A percentile compares a stretch with the other conserved stretches of the same genome.
Evolutionary conservation across 345 rosid genomes (phyloP).

Genomic region (Laguncularia racemosa): DNA sequence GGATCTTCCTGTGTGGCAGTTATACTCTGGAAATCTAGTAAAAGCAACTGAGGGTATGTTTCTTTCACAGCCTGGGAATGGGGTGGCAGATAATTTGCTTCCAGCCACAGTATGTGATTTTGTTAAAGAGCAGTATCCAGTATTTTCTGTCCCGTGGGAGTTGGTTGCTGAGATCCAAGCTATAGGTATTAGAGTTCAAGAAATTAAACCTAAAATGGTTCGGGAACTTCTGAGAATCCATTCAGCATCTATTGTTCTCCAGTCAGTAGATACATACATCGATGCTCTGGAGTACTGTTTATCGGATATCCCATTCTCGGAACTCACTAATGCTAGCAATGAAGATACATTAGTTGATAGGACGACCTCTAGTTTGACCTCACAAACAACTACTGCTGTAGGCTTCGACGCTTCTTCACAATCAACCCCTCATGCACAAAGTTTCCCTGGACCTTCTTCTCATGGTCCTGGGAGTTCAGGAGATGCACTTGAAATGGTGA

Average conservation of each 20-base stretch:
- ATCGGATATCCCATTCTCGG: slow-evolving; percentile 63
- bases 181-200: slow-evolving; percentile 57
- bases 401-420: slow-evolving; percentile 26
- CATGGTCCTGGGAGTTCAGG: slow-evolving; percentile 59
- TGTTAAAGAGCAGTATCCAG: slow-evolving; percentile 91
- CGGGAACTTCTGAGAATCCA: slow-evolving; percentile 65
- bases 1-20: slow-evolving; percentile 94
- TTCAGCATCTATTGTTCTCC: slow-evolving; percentile 65
- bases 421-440: slow-evolving; percentile 21
- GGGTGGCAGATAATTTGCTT: slow-evolving; percentile 66
- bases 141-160: slow-evolving; percentile 91
- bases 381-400: slow-evolving; percentile 22
- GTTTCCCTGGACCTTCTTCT: slow-evolving; percentile 20
- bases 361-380: slow-evolving; percentile 10
- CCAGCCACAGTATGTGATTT: slow-evolving; percentile 91
- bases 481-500: slow-evolving; percentile 93
- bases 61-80: slow-evolving; percentile 84
- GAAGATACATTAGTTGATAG: slow-evolving; percentile 20
- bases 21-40: slow-evolving; percentile 81
- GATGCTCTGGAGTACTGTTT: slow-evolving; percentile 93
- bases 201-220: slow-evolving; percentile 94
- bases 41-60: slow-evolving; percentile 96
- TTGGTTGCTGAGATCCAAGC: slow-evolving; percentile 81
- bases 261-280: slow-evolving; percentile 71
- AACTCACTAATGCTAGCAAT: slow-evolving; percentile 24